Evolutionary conservation across 2,329 filamentous ascomycete species (phyloP).

Genomic region (Botrytis medusae): DNA sequence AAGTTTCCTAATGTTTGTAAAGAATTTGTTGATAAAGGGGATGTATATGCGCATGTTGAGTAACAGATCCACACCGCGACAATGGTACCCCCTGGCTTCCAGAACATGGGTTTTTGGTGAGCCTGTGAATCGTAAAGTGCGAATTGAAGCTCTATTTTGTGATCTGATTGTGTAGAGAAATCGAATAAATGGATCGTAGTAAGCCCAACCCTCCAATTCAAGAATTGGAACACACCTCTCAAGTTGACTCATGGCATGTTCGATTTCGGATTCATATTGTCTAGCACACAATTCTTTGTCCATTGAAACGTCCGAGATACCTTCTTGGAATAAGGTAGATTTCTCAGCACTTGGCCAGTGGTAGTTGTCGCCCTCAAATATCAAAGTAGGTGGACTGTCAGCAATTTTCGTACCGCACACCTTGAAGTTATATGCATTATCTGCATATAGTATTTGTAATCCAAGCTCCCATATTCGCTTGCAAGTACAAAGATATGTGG

Average conservation of each 20-base stretch:
- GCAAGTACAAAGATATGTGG: background rate
- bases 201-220: background rate
- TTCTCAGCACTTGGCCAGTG: background rate
- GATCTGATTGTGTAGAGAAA: background rate
- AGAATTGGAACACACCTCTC: background rate
- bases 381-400: background rate
- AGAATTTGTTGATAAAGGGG: background rate
- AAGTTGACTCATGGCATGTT: background rate
- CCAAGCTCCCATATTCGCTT: background rate
- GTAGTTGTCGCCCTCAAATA: background rate
- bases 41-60: background rate
- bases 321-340: background rate
- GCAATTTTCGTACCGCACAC: too few species aligned
- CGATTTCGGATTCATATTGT: background rate
- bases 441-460: background rate
- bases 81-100: background rate
- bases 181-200: background rate
- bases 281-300: background rate
- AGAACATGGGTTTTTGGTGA: background rate
- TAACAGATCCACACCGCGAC: background rate
- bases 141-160: background rate
- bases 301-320: accelerated
- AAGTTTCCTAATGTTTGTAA: background rate
- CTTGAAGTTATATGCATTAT: background rate
- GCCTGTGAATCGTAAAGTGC: background rate